These are phyloP conservation scores for Tolypocladium inflatum DNA, from an alignment of 2,329 filamentous ascomycete species.

Conservation along the genomic window DNA sequence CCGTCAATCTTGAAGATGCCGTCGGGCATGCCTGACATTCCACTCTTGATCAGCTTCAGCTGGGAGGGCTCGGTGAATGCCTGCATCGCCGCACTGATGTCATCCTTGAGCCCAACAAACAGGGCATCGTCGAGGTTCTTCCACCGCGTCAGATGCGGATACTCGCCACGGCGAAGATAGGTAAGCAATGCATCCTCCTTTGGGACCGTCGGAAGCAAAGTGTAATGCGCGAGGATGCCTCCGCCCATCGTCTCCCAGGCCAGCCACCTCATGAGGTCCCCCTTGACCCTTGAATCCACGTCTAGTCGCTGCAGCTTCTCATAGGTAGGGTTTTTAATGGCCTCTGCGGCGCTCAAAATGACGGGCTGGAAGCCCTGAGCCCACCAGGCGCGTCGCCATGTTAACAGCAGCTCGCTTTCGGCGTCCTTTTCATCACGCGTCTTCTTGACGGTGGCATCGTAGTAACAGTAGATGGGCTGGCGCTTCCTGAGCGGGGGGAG, in stretches of 20 bases:
- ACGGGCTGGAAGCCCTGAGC: conserved; percentile 83
- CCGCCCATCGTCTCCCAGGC: conserved; percentile 89
- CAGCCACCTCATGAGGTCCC: conserved; percentile 73
- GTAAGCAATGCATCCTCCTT: conserved; percentile 63
- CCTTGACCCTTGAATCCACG: conserved; percentile 53
- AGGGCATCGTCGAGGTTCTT: conserved; percentile 62
- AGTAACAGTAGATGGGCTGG: conserved; percentile 82
- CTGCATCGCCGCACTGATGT: conserved; percentile 55
- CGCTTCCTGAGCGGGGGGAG: conserved; percentile 67
- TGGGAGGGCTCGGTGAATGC: conserved; percentile 46
- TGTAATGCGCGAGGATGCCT: conserved; percentile 69
- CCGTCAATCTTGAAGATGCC: conserved; percentile 57
- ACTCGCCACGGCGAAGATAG: conserved; percentile 68
- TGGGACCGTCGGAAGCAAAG: conserved; percentile 75
- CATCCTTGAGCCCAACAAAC: conserved; percentile 58
- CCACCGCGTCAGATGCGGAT: conserved; percentile 64
- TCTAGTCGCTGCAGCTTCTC: conserved; percentile 54
- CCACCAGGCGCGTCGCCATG: conserved; percentile 94
- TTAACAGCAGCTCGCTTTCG: conserved; percentile 69
- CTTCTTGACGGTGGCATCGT: conserved; percentile 58
- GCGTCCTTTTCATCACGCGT: conserved; percentile 57
- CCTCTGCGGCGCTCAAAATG: conserved; percentile 70
- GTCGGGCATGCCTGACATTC: conserved; percentile 52
- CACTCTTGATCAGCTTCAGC: conserved; percentile 45
- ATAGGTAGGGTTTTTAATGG: conserved; percentile 74